A percentile compares a stretch with the other conserved stretches of the same genome.
Conservation (phyloP, 2,329 filamentous ascomycete genomes). For the Aspergillus pseudoterreus region DNA sequence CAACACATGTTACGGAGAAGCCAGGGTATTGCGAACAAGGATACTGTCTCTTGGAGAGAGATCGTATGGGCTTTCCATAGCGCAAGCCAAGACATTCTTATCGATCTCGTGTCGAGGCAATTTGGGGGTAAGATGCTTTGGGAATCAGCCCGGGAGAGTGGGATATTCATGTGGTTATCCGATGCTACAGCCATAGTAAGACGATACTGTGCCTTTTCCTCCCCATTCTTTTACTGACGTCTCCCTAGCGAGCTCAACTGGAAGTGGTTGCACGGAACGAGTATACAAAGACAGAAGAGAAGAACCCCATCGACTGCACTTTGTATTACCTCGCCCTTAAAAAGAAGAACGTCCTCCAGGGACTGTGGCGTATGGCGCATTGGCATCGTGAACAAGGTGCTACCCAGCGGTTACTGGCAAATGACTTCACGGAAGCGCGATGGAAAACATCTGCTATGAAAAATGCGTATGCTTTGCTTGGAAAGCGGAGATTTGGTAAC, state of each 20-base stretch:
- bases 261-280: slow-evolving; percentile 90
- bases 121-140: slow-evolving; percentile 77
- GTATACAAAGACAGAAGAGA: slow-evolving; percentile 81
- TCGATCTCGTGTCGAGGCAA: slow-evolving; percentile 79
- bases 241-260: slow-evolving; percentile 66
- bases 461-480: slow-evolving; percentile 92
- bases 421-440: slow-evolving; percentile 81
- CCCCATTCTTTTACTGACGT: slow-evolving; percentile 6
- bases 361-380: slow-evolving; percentile 88
- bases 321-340: slow-evolving; percentile 85
- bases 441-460: slow-evolving; percentile 90
- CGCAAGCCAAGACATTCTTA: slow-evolving; percentile 69
- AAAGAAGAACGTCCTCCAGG: slow-evolving; percentile 87
- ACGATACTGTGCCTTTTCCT: slow-evolving; percentile 4
- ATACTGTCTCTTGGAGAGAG: slow-evolving; percentile 57
- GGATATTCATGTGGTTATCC: slow-evolving; percentile 91
- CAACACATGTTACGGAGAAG: slow-evolving; percentile 70
- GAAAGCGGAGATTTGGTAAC: slow-evolving; percentile 79
- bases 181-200: slow-evolving; percentile 72
- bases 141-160: slow-evolving; percentile 79
- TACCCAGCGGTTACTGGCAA: slow-evolving; percentile 76
- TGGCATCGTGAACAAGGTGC: slow-evolving; percentile 83
- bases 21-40: slow-evolving; percentile 56
- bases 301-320: slow-evolving; percentile 86
- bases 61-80: slow-evolving; percentile 46